phyloP scores from a whole-genome alignment of 768 basidiomycete genomes.

The Cystoderma amianthinum region DNA sequence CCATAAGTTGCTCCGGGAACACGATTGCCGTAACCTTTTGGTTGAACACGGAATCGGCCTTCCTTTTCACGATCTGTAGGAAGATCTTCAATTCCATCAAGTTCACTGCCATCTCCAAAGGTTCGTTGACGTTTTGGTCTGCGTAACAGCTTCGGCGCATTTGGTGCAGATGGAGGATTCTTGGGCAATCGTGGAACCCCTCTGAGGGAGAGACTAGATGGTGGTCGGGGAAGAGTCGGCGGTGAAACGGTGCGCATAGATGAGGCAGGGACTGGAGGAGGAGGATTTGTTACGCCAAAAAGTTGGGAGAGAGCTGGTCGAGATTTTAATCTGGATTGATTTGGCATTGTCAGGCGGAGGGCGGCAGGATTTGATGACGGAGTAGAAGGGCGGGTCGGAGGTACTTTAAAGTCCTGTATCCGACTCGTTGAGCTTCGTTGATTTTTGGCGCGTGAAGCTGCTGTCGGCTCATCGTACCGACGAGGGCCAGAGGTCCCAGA shows the following conservation, averaged over 20 bases:
- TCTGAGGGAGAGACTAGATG: conserved; percentile 2
- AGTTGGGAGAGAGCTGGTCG: conserved; percentile 73
- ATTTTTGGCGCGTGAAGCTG: conserved; percentile 72
- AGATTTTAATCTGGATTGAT: conserved; percentile 66
- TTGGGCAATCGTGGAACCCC: conserved; percentile 2
- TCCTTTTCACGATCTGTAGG: conserved; percentile 83
- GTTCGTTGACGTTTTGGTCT: conserved; percentile 71
- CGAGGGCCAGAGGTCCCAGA: conserved; percentile 35
- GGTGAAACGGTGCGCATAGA: conserved; percentile 9
- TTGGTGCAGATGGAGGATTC: conserved; percentile 28
- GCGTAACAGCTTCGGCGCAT: conserved; percentile 60
- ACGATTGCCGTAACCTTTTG: conserved; percentile 61
- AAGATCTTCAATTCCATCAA: conserved; percentile 85
- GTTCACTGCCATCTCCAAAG: conserved; percentile 85
- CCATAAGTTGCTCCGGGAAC: conserved; percentile 48
- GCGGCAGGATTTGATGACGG: conserved; percentile 74
- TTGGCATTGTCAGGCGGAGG: conserved; percentile 83
- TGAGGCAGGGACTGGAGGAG: conserved; percentile 21
- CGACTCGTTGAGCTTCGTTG: conserved; percentile 62
- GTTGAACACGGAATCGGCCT: conserved; percentile 65
- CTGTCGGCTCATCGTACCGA: conserved; percentile 74
- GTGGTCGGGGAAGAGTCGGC: conserved; percentile 1
- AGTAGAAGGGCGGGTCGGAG: conserved; percentile 75
- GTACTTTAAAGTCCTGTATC: conserved; percentile 60
- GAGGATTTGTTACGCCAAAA: conserved; percentile 42